A percentile compares a stretch with the other conserved stretches of the same genome.
These are phyloP conservation scores for Plasmodium gaboni DNA, from an alignment of 169 alveolate species.

Conservation along the genomic window DNA sequence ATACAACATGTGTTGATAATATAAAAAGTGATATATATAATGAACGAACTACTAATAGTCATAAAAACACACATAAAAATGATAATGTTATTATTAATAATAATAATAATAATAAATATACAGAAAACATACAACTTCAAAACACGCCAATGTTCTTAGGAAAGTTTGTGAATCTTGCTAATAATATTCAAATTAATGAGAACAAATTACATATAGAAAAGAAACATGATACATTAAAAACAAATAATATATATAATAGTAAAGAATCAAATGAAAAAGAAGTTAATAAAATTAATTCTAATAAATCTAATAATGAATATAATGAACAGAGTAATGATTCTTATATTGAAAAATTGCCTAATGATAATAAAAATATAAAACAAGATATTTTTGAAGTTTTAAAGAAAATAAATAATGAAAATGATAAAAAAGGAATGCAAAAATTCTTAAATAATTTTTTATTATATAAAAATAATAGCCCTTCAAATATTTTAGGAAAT, in stretches of 20 bases:
- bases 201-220: neutral
- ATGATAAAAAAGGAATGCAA: constrained; percentile 55
- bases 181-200: neutral
- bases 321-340: neutral
- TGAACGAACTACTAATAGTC: neutral
- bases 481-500: constrained; percentile 52
- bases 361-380: constrained; percentile 2
- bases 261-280: neutral
- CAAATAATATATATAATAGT: neutral
- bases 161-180: neutral
- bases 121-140: neutral
- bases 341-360: neutral
- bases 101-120: neutral
- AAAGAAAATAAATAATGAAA: constrained; percentile 29
- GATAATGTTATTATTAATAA: neutral
- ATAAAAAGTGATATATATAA: neutral
- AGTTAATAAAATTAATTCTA: neutral
- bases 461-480: constrained; percentile 56
- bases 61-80: neutral
- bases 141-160: too few species aligned
- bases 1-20: neutral
- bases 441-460: constrained; percentile 49
- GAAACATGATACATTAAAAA: neutral
- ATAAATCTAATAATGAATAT: neutral
- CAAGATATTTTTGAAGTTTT: constrained; percentile 60